Evolutionary conservation across 306 rosid genomes (phyloP).

Genomic region (Vigna hirtella): DNA sequence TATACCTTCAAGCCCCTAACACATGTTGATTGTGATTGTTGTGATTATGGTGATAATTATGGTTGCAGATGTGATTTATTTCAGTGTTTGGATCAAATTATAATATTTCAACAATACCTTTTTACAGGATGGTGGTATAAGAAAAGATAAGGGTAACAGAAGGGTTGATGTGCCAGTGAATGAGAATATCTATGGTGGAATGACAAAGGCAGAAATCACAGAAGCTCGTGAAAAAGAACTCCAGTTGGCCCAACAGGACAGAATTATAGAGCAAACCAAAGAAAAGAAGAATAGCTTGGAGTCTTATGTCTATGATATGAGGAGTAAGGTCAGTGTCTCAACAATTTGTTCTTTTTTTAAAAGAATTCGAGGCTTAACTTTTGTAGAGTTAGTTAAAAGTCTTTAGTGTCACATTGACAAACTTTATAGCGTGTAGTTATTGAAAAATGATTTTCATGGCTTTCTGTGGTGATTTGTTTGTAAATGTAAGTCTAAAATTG

Average conservation of each 20-base stretch:
- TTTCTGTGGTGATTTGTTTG: not conserved
- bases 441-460: slow-evolving; percentile 27
- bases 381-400: not conserved
- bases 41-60: slow-evolving; percentile 26
- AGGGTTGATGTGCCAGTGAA: slow-evolving; percentile 69
- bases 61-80: slow-evolving; percentile 31
- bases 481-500: slow-evolving; percentile 22
- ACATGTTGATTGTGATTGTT: not conserved
- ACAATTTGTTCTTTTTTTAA: slow-evolving; percentile 22
- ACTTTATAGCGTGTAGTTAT: slow-evolving; percentile 16
- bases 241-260: slow-evolving; percentile 81
- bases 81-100: slow-evolving; percentile 31
- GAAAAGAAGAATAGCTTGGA: slow-evolving; percentile 89
- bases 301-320: slow-evolving; percentile 92
- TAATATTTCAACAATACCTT: slow-evolving; percentile 22
- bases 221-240: slow-evolving; percentile 78
- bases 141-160: slow-evolving; percentile 58
- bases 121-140: slow-evolving; percentile 66
- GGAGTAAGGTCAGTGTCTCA: slow-evolving; percentile 70
- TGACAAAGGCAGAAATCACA: slow-evolving; percentile 73
- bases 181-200: slow-evolving; percentile 76
- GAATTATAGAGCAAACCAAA: slow-evolving; percentile 83
- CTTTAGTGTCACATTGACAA: slow-evolving; percentile 3
- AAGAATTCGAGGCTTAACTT: not conserved
- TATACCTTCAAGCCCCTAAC: too few species aligned